Base-by-base conservation (phyloP, 495 filamentous ascomycete genomes). In the Pyrenula massariospora region DNA sequence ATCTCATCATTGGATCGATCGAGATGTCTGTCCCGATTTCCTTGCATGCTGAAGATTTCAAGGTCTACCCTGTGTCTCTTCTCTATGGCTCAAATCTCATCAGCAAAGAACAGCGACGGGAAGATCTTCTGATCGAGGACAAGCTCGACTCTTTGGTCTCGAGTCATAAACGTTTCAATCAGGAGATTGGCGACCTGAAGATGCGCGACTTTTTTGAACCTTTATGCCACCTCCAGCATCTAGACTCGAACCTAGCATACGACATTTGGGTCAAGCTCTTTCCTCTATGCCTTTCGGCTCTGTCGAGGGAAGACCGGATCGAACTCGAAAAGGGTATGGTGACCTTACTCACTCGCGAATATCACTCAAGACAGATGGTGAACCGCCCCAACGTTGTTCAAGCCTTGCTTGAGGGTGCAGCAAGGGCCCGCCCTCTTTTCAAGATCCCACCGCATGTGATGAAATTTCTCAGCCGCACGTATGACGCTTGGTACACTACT, bases 401-500 rank as follows among this genome's bases (percentile, higher is more conserved):
- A 60, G 90, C 89, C 20, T 76, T 99, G 31, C 75, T 97, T 5
- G 86, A 92, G 58, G 92, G 90, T 12, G 84, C 84, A 50, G 89
- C 90, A 12, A 85, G 84, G 56, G 80, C 89, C 11, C 85, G 76
- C 64, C 93, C 94, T 1, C 79, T 85, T 25, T 90, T 91, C 71
- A 95, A 90, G 68, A 82, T 99, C 50, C 94, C 94, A 15, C 88
- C 92, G 0, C 94, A 97, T 68, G 87, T 96, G 50, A 81, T 97
- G 74, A 97, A 97, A 63, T 96, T 89, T 63, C 79, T 91, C 12
- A 90, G 87, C 21, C 86, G 84, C 63, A 93, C 88, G 0, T 97
- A 92, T 62, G 89, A 96, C 71, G 89, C 84, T 2, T 97, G 94
- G 94, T 97, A 97, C 63, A 92, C 88, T 36, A 88, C 88, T 22